phyloP scores from a whole-genome alignment of 164 flowering plant genomes.

The Echeveria elegans region DNA sequence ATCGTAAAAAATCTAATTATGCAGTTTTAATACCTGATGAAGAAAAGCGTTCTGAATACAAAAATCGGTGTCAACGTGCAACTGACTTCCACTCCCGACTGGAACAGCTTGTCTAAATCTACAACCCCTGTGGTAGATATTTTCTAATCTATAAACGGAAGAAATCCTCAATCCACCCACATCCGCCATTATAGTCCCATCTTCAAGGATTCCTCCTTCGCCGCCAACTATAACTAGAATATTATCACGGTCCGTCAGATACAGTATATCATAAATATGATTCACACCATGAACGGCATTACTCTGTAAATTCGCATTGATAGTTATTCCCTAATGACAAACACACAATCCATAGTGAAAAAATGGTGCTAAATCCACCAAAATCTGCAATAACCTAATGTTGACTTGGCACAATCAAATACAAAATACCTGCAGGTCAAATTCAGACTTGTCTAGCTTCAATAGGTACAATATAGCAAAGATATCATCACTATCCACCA shows the following conservation, averaged over 20 bases:
- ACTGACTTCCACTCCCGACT: slow-evolving; percentile 51
- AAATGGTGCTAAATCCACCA: no score
- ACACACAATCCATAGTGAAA: no score
- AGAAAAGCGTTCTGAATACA: slow-evolving; percentile 73
- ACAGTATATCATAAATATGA: slow-evolving; percentile 78
- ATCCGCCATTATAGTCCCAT: slow-evolving; percentile 63
- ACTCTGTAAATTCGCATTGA: slow-evolving; percentile 77
- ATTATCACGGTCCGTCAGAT: slow-evolving; percentile 92
- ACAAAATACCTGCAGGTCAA: slow-evolving; percentile 52
- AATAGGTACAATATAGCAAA: slow-evolving; percentile 74
- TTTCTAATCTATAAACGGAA: no score
- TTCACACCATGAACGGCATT: slow-evolving; percentile 85
- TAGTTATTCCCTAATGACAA: slow-evolving; percentile 85
- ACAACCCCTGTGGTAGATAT: slow-evolving; percentile 66
- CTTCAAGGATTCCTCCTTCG: slow-evolving; percentile 70
- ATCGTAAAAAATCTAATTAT: slow-evolving; percentile 8
- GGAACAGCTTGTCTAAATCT: slow-evolving; percentile 89
- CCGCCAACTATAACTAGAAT: slow-evolving; percentile 86
- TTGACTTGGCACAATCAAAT: no score
- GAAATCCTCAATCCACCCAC: slow-evolving; percentile 98
- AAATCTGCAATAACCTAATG: no score
- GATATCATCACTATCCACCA: slow-evolving; percentile 84
- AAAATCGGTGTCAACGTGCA: slow-evolving; percentile 58
- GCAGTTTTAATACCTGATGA: slow-evolving; percentile 51
- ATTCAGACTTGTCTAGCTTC: slow-evolving; percentile 69